Percentiles rank a stretch among this genome's conserved stretches.
These are phyloP conservation scores for Colletotrichum plurivorum DNA, from an alignment of 2,329 filamentous ascomycete species.

Conservation along the genomic window DNA sequence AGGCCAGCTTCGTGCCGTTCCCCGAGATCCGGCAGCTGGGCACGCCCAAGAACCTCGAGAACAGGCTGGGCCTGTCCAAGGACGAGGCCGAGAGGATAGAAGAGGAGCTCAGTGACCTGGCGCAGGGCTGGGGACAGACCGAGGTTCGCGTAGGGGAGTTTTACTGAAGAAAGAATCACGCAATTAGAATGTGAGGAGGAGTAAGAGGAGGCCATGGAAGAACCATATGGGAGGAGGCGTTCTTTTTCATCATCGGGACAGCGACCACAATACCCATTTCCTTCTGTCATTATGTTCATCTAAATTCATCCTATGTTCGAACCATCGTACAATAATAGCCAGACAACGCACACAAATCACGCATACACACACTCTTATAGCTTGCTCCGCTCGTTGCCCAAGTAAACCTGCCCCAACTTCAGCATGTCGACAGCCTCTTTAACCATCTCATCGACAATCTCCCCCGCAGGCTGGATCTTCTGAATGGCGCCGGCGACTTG, in stretches of 20 bases:
- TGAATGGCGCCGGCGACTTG: slow-evolving; percentile 87
- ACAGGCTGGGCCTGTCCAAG: slow-evolving; percentile 16
- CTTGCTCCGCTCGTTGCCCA: slow-evolving; percentile 60
- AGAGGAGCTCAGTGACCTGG: slow-evolving; percentile 21
- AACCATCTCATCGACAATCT: slow-evolving; percentile 95
- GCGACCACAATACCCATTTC: slow-evolving; percentile 35
- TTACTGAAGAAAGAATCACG: neutral
- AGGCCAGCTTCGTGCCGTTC: slow-evolving; percentile 8
- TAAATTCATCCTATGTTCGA: neutral
- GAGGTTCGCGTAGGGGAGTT: slow-evolving; percentile 26
- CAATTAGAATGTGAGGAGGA: no score
- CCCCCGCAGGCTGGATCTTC: slow-evolving; percentile 83
- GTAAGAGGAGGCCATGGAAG: no score
- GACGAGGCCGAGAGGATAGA: slow-evolving; percentile 33
- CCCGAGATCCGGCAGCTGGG: slow-evolving; percentile 19
- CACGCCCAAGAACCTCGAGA: slow-evolving; percentile 16
- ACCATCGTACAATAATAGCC: slow-evolving; percentile 1
- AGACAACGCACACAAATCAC: neutral
- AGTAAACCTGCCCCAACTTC: slow-evolving; percentile 72
- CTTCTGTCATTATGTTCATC: neutral
- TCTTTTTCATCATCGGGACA: neutral
- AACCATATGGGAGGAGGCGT: neutral
- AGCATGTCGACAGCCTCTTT: slow-evolving; percentile 79
- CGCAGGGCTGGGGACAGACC: slow-evolving; percentile 33
- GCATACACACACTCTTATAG: slow-evolving; percentile 46